These are phyloP conservation scores for Paramecium pentaurelia DNA, from an alignment of 73 alveolate species.

Conservation along the genomic window DNA sequence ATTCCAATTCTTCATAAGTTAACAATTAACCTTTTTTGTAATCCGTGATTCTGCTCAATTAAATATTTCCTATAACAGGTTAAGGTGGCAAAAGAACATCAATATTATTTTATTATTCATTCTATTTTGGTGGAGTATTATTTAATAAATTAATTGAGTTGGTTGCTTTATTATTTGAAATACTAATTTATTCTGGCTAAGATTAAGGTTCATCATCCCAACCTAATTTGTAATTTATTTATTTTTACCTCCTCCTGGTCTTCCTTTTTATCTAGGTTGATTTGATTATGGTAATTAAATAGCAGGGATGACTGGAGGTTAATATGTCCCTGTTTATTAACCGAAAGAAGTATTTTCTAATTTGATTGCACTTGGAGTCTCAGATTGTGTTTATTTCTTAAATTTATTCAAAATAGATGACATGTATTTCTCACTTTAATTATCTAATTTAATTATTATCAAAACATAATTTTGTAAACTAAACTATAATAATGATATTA, in stretches of 20 bases:
- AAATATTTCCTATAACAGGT: not conserved
- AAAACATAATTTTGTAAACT: not conserved
- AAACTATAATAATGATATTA: not conserved
- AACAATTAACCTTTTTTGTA: not conserved
- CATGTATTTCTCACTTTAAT: not conserved
- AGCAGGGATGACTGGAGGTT: slow-evolving; percentile 15
- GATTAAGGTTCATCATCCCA: slow-evolving; percentile 31
- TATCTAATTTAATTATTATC: not conserved
- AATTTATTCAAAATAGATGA: slow-evolving; percentile 10
- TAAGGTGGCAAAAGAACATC: not conserved
- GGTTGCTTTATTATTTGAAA: not conserved
- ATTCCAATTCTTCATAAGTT: slow-evolving; percentile 28
- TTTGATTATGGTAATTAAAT: not conserved
- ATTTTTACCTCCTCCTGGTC: slow-evolving; percentile 44
- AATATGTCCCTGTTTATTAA: not conserved
- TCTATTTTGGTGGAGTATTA: not conserved
- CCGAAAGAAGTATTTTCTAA: slow-evolving; percentile 25
- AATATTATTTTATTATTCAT: not conserved
- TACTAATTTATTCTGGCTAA: not conserved
- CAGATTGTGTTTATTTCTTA: not conserved
- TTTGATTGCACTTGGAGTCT: not conserved
- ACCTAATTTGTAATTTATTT: not conserved
- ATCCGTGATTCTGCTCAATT: not conserved
- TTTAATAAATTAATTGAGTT: not conserved
- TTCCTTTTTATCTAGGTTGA: slow-evolving; percentile 16